phyloP scores from a whole-genome alignment of 352 stramenopile species.

The Nothophytophthora sp. region DNA sequence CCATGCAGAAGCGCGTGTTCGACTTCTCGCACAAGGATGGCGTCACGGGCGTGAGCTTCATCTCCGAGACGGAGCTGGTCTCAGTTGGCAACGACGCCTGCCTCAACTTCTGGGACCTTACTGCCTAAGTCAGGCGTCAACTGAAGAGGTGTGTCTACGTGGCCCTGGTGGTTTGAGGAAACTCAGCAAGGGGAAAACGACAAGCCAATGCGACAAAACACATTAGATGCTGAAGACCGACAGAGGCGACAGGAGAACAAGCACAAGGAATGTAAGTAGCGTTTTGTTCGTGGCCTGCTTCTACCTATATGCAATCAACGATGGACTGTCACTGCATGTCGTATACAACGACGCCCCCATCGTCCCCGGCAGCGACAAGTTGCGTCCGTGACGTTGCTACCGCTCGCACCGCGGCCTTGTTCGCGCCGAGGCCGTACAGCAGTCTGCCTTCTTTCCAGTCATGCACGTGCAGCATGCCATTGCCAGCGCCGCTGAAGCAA shows the following conservation, averaged over 20 bases:
- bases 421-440: conserved; percentile 83
- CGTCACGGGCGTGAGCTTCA: conserved; percentile 73
- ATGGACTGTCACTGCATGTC: conserved; percentile 44
- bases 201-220: no score
- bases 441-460: conserved; percentile 69
- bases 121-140: conserved; percentile 25
- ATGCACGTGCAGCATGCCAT: conserved; percentile 87
- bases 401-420: conserved; percentile 74
- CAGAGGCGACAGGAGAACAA: conserved; percentile 2
- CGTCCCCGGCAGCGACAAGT: conserved; percentile 78
- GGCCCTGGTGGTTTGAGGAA: no score
- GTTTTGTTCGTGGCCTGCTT: background rate
- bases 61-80: conserved; percentile 70
- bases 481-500: conserved; percentile 82
- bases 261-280: background rate
- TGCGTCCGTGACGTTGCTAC: conserved; percentile 51
- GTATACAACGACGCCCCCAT: conserved; percentile 84
- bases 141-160: no score
- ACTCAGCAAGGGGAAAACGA: no score
- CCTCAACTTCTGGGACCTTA: conserved; percentile 77
- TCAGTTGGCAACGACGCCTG: conserved; percentile 84
- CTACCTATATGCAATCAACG: background rate
- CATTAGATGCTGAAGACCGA: no score
- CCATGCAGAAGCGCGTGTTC: conserved; percentile 64
- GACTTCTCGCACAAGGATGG: conserved; percentile 86